Percentiles rank a stretch among this genome's conserved stretches.
Evolutionary conservation across 257 asterid species (phyloP).

Genomic region (Echites panduratus): DNA sequence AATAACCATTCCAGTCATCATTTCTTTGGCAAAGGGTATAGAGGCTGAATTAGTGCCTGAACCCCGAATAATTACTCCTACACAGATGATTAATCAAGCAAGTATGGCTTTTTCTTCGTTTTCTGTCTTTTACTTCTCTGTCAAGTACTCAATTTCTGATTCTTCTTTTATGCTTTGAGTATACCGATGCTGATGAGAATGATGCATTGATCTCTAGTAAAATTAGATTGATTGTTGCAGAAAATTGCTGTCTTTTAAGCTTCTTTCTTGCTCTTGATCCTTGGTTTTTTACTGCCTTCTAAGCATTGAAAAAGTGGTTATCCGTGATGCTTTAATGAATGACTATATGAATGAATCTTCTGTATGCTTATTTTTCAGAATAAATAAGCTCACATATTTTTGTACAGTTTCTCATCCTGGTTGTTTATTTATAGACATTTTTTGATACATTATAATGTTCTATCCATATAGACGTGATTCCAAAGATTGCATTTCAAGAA

Average conservation of each 20-base stretch:
- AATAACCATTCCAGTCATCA: constrained; percentile 47
- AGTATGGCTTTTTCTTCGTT: constrained; percentile 34
- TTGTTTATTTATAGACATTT: background rate
- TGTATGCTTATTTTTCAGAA: background rate
- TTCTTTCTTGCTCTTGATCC: background rate
- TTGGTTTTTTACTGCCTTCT: background rate
- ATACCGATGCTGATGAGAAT: background rate
- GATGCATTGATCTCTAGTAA: background rate
- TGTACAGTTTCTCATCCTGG: background rate
- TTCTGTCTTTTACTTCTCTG: background rate
- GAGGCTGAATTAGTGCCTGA: constrained; percentile 66
- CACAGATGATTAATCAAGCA: constrained; percentile 71
- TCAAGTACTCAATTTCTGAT: background rate
- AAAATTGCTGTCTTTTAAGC: background rate
- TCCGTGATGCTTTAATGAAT: background rate
- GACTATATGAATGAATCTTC: background rate
- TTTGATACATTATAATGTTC: background rate
- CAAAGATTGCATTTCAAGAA: background rate
- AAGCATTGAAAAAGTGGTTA: background rate
- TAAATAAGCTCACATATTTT: background rate
- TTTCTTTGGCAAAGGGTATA: constrained; percentile 75
- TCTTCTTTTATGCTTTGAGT: background rate
- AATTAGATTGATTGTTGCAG: background rate
- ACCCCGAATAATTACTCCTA: constrained; percentile 73
- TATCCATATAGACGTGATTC: background rate